Base-by-base conservation (phyloP, 495 filamentous ascomycete genomes). In the Annulohypoxylon maeteangense region DNA sequence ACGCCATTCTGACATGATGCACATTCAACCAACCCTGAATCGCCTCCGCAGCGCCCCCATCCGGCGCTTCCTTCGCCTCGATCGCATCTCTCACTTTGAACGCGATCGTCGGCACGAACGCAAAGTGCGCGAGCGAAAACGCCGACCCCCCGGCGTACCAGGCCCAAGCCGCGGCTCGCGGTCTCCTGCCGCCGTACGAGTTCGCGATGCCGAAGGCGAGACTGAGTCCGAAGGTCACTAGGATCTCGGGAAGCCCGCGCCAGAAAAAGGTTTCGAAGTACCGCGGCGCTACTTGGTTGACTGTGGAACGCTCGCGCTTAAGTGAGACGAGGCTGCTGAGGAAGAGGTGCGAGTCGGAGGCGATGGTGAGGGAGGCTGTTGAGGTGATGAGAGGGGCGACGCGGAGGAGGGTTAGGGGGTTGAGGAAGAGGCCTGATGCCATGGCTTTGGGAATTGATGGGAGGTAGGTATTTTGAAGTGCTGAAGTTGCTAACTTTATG, bases 381-480 rank as follows among this genome's bases (percentile, higher is more conserved):
- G 81, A 81, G n/a, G 78, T 78, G 60, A 82, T 54, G 0, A 84
- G 73, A 3, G 81, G 81, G 11, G 75, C 74, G 5, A 77, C 50
- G 20, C 79, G 78, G 27, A 83, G 74, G 38, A 81, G 74, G 10
- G 70, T 74, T 12, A 79, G 55, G 7, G 81, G 81, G 67, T 82
- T 75, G 65, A 82, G 76, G 74, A 82, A 76, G 4, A 68, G 65
- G 8, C 72, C 71, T 38, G 79, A 81, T n/a, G 79, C 81, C 80
- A 82, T 82, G 44, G 12, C 48, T 18, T 27, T 50, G 2, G 45
- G 34, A 50, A 27, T 20, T 23, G 18, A 22, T 25, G 1, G 7
- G 1, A 31, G 18, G 6, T 57, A n/a, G 29, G 10, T 12, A 31
- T 20, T 16, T 7, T 38, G 7, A 14, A 25, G 11, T 48, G 25